phyloP scores from a whole-genome alignment of 2,329 filamentous ascomycete genomes.

The Neonectria ditissima region DNA sequence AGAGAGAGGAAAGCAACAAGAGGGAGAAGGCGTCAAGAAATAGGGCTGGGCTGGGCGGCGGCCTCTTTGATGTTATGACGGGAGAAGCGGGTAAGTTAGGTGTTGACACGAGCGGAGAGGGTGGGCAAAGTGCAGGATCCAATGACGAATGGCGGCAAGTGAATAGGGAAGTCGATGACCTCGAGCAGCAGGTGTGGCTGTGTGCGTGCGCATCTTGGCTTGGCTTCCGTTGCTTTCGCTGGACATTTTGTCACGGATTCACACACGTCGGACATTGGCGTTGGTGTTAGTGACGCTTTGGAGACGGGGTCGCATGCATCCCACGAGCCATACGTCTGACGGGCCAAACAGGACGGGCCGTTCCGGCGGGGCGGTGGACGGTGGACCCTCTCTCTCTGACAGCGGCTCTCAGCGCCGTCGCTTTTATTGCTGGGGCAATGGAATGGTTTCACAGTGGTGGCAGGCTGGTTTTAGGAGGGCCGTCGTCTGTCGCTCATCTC shows the following conservation, averaged over 20 bases:
- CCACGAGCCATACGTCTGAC: neutral
- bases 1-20: constrained; percentile 9
- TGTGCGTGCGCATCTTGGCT: neutral
- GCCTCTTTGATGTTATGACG: constrained; percentile 16
- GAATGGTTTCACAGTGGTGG: neutral
- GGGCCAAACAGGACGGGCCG: constrained; percentile 40
- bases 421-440: neutral
- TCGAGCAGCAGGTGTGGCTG: neutral
- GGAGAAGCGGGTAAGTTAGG: constrained; percentile 7
- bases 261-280: constrained; percentile 1
- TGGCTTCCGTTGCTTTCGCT: neutral
- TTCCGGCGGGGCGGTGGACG: constrained; percentile 38
- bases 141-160: neutral
- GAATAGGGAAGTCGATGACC: neutral
- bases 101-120: neutral
- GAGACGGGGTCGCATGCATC: neutral
- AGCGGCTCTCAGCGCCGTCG: neutral
- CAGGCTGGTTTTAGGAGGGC: neutral
- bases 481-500: neutral
- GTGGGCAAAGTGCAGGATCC: neutral
- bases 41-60: constrained; percentile 8
- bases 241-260: neutral
- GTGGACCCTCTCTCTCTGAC: neutral
- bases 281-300: neutral
- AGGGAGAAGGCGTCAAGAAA: constrained; percentile 4